These are phyloP conservation scores for Gyrodon lividus DNA, from an alignment of 768 basidiomycete genomes.

Conservation along the genomic window DNA sequence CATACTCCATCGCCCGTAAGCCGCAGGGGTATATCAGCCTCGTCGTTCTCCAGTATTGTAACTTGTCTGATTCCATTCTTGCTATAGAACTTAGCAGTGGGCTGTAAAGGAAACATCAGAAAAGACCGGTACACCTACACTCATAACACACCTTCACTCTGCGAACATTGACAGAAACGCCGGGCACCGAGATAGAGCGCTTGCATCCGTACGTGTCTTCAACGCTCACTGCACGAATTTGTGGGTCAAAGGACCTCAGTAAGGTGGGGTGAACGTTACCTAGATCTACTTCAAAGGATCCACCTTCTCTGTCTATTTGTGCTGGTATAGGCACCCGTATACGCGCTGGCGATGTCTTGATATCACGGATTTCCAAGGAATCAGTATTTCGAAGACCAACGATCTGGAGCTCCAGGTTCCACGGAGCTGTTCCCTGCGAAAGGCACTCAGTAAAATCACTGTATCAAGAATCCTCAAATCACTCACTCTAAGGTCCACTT, in stretches of 20 bases:
- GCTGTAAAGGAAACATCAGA: slow-evolving; percentile 41
- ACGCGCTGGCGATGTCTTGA: slow-evolving; percentile 53
- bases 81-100: slow-evolving; percentile 85
- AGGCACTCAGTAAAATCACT: neutral
- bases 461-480: neutral
- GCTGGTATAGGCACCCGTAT: slow-evolving; percentile 69
- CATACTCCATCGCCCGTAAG: slow-evolving; percentile 89
- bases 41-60: slow-evolving; percentile 72
- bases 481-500: slow-evolving; percentile 76
- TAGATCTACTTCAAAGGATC: slow-evolving; percentile 76
- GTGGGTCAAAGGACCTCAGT: slow-evolving; percentile 1
- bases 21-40: slow-evolving; percentile 72
- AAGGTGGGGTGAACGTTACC: slow-evolving; percentile 40
- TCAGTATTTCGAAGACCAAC: slow-evolving; percentile 72
- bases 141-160: slow-evolving; percentile 60
- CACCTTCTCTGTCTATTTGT: slow-evolving; percentile 63
- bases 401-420: slow-evolving; percentile 82
- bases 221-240: slow-evolving; percentile 58
- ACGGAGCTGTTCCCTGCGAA: slow-evolving; percentile 81
- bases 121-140: neutral
- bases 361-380: slow-evolving; percentile 50
- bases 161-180: slow-evolving; percentile 81
- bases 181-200: slow-evolving; percentile 70
- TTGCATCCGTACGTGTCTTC: slow-evolving; percentile 89
- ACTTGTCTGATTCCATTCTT: slow-evolving; percentile 53